phyloP scores from a whole-genome alignment of 1,139 yeast species.

The Nakaseomyces bracarensis region DNA sequence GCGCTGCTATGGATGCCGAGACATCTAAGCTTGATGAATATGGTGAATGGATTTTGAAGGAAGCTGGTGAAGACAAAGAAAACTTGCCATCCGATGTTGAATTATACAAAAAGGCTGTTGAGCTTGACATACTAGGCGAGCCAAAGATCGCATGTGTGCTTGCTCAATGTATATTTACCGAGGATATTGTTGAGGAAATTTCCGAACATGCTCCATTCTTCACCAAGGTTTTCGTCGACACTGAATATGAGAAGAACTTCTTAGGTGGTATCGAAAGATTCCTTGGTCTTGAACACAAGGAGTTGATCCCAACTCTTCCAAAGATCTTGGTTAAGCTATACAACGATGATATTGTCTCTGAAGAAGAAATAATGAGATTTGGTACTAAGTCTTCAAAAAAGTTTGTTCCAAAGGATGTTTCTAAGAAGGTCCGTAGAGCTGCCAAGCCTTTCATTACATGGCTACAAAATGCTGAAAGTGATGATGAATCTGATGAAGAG shows the following conservation, averaged over 20 bases:
- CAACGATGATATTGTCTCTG: slow-evolving; percentile 75
- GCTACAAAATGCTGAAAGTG: slow-evolving; percentile 88
- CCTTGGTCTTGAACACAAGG: slow-evolving; percentile 74
- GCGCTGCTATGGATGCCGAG: slow-evolving; percentile 37
- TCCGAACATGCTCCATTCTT: slow-evolving; percentile 74
- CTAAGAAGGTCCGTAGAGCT: slow-evolving; percentile 91
- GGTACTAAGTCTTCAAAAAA: slow-evolving; percentile 90
- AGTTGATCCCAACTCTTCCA: slow-evolving; percentile 66
- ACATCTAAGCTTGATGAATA: slow-evolving; percentile 52
- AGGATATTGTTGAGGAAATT: slow-evolving; percentile 64
- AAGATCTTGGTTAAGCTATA: slow-evolving; percentile 74
- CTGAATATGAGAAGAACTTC: slow-evolving; percentile 73
- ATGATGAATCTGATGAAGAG: slow-evolving; percentile 36
- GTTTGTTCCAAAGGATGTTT: slow-evolving; percentile 83
- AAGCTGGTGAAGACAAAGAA: slow-evolving; percentile 44
- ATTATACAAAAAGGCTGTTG: slow-evolving; percentile 81
- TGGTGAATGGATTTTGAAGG: slow-evolving; percentile 77
- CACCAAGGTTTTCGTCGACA: slow-evolving; percentile 60
- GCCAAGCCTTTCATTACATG: slow-evolving; percentile 93
- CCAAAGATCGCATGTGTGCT: slow-evolving; percentile 82
- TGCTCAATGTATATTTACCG: slow-evolving; percentile 83
- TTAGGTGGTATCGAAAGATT: slow-evolving; percentile 95
- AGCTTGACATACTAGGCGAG: slow-evolving; percentile 61
- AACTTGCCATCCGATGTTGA: slow-evolving; percentile 77
- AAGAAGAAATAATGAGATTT: slow-evolving; percentile 74